A percentile compares a stretch with the other conserved stretches of the same genome.
phyloP scores from a whole-genome alignment of 176 grass and related monocot genomes.

The Lolium rigidum region DNA sequence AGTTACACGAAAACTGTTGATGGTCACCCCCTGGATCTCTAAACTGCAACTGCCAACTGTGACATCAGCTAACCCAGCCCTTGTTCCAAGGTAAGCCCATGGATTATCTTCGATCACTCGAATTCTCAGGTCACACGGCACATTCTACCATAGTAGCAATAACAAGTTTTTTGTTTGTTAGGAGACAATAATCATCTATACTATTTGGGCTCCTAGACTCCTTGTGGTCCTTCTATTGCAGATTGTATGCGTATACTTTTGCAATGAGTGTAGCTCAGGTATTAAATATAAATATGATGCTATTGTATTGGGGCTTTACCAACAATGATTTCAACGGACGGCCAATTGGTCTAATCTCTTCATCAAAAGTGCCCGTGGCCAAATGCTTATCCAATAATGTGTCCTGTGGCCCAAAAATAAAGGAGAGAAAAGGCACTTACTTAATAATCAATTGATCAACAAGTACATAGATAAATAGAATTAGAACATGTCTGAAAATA shows the following conservation, averaged over 20 bases:
- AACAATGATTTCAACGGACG: conserved; percentile 85
- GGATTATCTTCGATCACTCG: neutral
- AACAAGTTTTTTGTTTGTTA: neutral
- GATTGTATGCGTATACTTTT: neutral
- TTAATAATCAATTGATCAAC: neutral
- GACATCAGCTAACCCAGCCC: neutral
- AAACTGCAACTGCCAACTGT: neutral
- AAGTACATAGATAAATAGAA: neutral
- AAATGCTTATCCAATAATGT: conserved; percentile 79
- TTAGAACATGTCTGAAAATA: neutral
- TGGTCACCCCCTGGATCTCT: neutral
- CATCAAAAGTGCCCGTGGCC: conserved; percentile 69
- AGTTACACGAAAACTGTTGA: neutral
- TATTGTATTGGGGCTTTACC: conserved; percentile 51
- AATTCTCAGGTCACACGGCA: neutral
- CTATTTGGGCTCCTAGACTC: too few species aligned
- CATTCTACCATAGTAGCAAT: neutral
- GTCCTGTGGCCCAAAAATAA: conserved; percentile 53
- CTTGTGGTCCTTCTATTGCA: neutral
- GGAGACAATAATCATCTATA: neutral
- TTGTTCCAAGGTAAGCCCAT: neutral
- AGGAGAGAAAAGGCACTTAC: neutral
- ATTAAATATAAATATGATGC: neutral
- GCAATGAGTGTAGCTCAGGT: neutral
- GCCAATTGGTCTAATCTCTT: conserved; percentile 72